Evolutionary conservation across 169 alveolate genomes (phyloP), one percentile per base, ranked within the genome.

Genomic region (Plasmodium vinckei): DNA sequence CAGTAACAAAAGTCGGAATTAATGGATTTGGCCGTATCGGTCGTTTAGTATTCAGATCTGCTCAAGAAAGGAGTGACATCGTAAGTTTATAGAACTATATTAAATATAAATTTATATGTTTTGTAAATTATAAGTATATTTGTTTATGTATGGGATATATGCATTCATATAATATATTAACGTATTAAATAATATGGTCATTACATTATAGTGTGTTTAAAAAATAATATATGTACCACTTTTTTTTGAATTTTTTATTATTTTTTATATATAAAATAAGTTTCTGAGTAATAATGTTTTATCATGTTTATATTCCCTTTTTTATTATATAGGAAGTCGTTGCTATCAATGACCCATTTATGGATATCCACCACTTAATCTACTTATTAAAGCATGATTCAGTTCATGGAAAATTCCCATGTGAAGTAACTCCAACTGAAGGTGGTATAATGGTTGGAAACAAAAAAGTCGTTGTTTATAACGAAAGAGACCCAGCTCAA

Each of bases 11-110:
- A 72, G 72, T 99, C 57, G 99, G 99, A 44, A 98, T 98, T 95
- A 99, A 99, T 94, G 99, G 99, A 65, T 99, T 98, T 96, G 99
- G 99, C 88, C 98, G 99, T 88, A 98, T 99, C 92, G 99, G 99
- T 60, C 98, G 99, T 72, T 92, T 98, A 91, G 99, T 98, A 60
- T 97, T 97, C 94, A 97, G 99, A 75, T 99, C 99, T 2, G 97
- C 98, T 67, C 69, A 89, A 82, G 96, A 91, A 19, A 94, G 94
- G 77, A 92, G 86, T 10, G 96, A 90, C 42, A 94, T 94, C 73
- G 94, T 90, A 70, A 87, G 95, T 63, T 59, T 69, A 15, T 39
- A 15, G n/a, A 57, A 17, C 9, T 9, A 3, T 13, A 57, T 15
- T 12, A 10, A 33, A 27, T 33, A 33, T 1, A 33, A 33, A 33